These are phyloP conservation scores for Schizophyllum commune DNA, from an alignment of 1,284 basidiomycete species.

Conservation along the genomic window DNA sequence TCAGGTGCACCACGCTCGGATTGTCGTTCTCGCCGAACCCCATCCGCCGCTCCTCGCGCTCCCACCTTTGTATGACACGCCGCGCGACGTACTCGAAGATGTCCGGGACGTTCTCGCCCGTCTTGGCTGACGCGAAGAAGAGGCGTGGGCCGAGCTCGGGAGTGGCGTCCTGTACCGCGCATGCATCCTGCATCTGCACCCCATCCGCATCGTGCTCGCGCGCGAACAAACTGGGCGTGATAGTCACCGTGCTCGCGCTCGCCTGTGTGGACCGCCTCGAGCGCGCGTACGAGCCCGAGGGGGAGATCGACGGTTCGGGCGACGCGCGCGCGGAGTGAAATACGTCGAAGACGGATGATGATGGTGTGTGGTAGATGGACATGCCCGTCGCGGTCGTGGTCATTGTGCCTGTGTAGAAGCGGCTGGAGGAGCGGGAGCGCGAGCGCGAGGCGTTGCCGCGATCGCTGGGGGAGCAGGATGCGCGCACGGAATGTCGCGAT, in stretches of 20 bases:
- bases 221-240: background rate
- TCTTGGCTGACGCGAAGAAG: conserved; percentile 70
- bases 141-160: conserved; percentile 45
- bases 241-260: background rate
- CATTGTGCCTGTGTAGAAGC: conserved; percentile 42
- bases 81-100: conserved; percentile 64
- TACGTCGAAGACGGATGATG: conserved; percentile 53
- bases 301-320: background rate
- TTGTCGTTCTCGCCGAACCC: conserved; percentile 1
- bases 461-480: conserved; percentile 17
- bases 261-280: background rate
- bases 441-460: conserved; percentile 28
- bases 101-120: conserved; percentile 56
- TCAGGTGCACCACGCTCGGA: background rate
- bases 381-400: conserved; percentile 45
- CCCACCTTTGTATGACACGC: conserved; percentile 52
- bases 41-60: conserved; percentile 43
- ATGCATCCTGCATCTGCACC: conserved; percentile 7
- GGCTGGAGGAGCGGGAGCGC: conserved; percentile 32
- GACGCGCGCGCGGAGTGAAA: conserved; percentile 52
- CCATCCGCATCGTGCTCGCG: background rate
- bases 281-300: background rate
- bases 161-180: conserved; percentile 23
- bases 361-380: conserved; percentile 66
- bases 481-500: conserved; percentile 14